Conservation (phyloP, 805 yeast species). For the Jamesozyma spencerorum region DNA sequence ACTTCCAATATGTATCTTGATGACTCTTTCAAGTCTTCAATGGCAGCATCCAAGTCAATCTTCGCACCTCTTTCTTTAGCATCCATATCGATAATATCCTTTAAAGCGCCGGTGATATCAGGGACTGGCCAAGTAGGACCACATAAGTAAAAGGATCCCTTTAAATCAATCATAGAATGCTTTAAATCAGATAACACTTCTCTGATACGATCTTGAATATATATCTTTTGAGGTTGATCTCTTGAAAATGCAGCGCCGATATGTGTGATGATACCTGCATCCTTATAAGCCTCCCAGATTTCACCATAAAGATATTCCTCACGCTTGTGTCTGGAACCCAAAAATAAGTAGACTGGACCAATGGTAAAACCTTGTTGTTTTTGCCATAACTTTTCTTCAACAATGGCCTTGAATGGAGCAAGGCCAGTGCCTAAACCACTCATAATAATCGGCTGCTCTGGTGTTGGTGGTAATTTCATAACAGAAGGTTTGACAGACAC, state of each 20-base stretch:
- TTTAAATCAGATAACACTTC: conserved; percentile 64
- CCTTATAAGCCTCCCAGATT: conserved; percentile 92
- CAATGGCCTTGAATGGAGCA: conserved; percentile 96
- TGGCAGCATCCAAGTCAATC: conserved; percentile 66
- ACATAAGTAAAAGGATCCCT: conserved; percentile 90
- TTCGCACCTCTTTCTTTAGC: conserved; percentile 58
- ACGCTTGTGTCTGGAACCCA: conserved; percentile 92
- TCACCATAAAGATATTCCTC: conserved; percentile 96
- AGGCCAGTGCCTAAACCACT: conserved; percentile 96
- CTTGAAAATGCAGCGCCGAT: conserved; percentile 97
- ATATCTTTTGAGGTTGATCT: conserved; percentile 90
- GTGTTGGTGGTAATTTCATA: conserved; percentile 84
- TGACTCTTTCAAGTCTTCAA: conserved; percentile 87
- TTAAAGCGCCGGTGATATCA: conserved; percentile 82
- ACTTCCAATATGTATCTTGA: conserved; percentile 92
- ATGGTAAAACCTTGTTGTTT: conserved; percentile 77
- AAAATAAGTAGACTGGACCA: conserved; percentile 77
- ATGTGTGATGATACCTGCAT: conserved; percentile 85
- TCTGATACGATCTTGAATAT: conserved; percentile 88
- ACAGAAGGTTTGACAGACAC: conserved; percentile 95
- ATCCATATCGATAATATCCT: conserved; percentile 66
- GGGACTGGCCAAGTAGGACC: conserved; percentile 99
- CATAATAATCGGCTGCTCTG: conserved; percentile 89
- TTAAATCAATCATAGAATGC: conserved; percentile 64
- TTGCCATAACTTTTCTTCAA: conserved; percentile 94